Percentiles rank a stretch among this genome's conserved stretches.
These are phyloP conservation scores for Saccharomyces uvarum DNA, from an alignment of 1,139 yeast genomes.

Conservation along the genomic window DNA sequence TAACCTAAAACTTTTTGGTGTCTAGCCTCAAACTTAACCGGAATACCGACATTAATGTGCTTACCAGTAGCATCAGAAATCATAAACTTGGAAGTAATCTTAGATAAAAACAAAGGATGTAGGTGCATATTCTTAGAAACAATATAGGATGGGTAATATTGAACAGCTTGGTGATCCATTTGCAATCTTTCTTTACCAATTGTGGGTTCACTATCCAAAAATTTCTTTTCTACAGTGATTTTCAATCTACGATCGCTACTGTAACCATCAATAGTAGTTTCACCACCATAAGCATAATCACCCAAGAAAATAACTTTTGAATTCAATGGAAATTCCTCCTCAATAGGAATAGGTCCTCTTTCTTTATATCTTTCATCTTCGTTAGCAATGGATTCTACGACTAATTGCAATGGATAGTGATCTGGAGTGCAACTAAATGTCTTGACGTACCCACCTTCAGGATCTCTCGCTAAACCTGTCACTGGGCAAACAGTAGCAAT, in stretches of 20 bases:
- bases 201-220: conserved; percentile 49
- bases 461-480: conserved; percentile 66
- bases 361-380: conserved; percentile 69
- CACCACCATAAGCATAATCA: conserved; percentile 80
- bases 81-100: conserved; percentile 66
- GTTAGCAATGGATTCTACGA: conserved; percentile 68
- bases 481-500: conserved; percentile 66
- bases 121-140: conserved; percentile 54
- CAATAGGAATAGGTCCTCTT: conserved; percentile 68
- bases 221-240: conserved; percentile 49
- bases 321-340: conserved; percentile 71
- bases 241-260: conserved; percentile 42
- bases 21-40: conserved; percentile 72
- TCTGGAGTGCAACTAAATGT: conserved; percentile 48
- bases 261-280: conserved; percentile 65
- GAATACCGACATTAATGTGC: conserved; percentile 72
- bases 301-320: conserved; percentile 78
- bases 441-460: conserved; percentile 72
- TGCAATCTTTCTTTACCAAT: conserved; percentile 54
- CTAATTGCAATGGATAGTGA: conserved; percentile 63
- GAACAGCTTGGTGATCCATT: conserved; percentile 48
- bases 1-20: conserved; percentile 84
- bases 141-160: conserved; percentile 61
- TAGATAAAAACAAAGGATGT: conserved; percentile 61
- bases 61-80: conserved; percentile 47